Conservation (phyloP, 495 filamentous ascomycete genomes). For the Tetracladium setigerum region DNA sequence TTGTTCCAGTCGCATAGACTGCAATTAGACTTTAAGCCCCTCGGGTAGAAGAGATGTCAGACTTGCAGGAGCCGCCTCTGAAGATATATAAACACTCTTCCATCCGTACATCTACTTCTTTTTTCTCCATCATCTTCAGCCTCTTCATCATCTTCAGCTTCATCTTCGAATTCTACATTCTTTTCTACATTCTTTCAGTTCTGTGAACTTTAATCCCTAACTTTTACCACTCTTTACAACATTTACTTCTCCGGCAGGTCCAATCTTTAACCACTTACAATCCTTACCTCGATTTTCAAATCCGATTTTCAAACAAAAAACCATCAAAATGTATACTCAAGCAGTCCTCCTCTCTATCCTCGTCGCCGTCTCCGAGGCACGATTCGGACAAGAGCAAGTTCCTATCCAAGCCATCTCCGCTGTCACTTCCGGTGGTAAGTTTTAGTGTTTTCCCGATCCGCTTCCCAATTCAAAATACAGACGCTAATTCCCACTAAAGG, state of each 20-base stretch:
- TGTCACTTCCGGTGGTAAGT: not conserved
- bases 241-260: conserved; percentile 6
- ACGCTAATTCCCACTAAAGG: not conserved
- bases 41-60: no score
- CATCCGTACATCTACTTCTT: not conserved
- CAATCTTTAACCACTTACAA: not conserved
- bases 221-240: conserved; percentile 7
- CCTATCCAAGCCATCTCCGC: conserved; percentile 15
- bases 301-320: conserved; percentile 2
- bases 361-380: conserved; percentile 14
- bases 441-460: no score
- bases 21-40: no score
- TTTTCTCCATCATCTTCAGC: conserved; percentile 4
- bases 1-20: no score
- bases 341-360: conserved; percentile 16
- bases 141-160: conserved; percentile 10
- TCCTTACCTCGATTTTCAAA: not conserved
- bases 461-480: not conserved
- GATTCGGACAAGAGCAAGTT: conserved; percentile 22
- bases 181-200: conserved; percentile 9
- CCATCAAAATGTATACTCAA: conserved; percentile 17
- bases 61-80: not conserved
- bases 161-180: conserved; percentile 9
- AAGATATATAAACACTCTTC: conserved; percentile 9
- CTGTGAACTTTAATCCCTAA: conserved; percentile 20